A percentile compares a stretch with the other conserved stretches of the same genome.
Conservation (phyloP, 2,329 filamentous ascomycete genomes). For the Fusarium sp. region DNA sequence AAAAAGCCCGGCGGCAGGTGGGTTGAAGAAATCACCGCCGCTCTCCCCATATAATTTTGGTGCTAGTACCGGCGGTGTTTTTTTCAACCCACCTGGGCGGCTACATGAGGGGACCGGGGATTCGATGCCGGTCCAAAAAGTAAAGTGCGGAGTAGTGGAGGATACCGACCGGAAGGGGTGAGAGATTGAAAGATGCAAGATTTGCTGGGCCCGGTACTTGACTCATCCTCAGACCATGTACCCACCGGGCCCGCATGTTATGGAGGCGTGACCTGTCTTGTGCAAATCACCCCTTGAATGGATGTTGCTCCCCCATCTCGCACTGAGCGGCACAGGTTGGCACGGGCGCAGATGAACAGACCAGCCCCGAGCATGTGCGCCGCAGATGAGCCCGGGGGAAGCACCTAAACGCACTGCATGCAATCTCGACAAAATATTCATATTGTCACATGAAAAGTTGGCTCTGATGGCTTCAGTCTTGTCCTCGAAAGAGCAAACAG, state of each 20-base stretch:
- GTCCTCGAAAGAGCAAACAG: neutral
- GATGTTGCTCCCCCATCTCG: neutral
- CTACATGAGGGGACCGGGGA: slow-evolving; percentile 3
- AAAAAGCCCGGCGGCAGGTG: neutral
- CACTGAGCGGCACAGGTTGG: slow-evolving; percentile 2
- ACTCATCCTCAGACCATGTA: slow-evolving; percentile 35
- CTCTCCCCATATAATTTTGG: too few species aligned
- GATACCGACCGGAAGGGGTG: slow-evolving; percentile 25
- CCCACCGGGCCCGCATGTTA: slow-evolving; percentile 29
- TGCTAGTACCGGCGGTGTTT: too few species aligned
- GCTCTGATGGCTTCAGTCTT: neutral
- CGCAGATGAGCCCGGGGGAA: neutral
- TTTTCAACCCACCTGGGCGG: too few species aligned
- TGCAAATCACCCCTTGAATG: neutral
- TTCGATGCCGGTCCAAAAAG: slow-evolving; percentile 25
- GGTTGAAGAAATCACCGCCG: too few species aligned
- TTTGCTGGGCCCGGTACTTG: slow-evolving; percentile 30
- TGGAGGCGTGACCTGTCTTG: slow-evolving; percentile 7
- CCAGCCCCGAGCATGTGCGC: neutral
- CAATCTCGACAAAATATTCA: neutral
- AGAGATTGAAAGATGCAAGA: slow-evolving; percentile 29
- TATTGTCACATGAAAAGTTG: neutral
- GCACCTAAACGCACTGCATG: neutral
- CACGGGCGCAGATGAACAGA: slow-evolving; percentile 1
- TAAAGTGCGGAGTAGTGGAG: slow-evolving; percentile 45